phyloP scores from a whole-genome alignment of 1,284 basidiomycete species.

The Ceratobasidium papillatum region DNA sequence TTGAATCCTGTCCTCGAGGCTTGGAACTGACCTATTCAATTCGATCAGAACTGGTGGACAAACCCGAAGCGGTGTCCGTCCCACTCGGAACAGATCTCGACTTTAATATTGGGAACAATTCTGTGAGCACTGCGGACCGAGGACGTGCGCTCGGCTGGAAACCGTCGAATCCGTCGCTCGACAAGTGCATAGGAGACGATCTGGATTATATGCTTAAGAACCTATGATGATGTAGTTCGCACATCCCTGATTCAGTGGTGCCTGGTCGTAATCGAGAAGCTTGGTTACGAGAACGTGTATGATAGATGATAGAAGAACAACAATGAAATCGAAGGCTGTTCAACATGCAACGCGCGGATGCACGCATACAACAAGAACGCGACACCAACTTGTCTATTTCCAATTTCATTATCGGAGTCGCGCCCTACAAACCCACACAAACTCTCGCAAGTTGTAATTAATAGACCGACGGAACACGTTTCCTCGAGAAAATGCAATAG shows the following conservation, averaged over 20 bases:
- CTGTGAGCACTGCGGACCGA: constrained; percentile 12
- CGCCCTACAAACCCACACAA: constrained; percentile 23
- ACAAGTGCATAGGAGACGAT: constrained; percentile 2
- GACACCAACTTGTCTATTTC: constrained; percentile 11
- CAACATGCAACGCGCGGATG: constrained; percentile 5
- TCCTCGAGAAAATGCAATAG: constrained; percentile 35
- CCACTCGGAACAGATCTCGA: constrained; percentile 1
- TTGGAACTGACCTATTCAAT: not conserved
- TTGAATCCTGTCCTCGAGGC: not conserved
- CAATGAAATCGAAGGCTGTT: constrained; percentile 19
- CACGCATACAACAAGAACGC: not conserved
- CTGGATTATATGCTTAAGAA: not conserved
- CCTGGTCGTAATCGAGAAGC: constrained; percentile 11
- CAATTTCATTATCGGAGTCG: constrained; percentile 38
- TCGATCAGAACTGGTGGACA: not conserved
- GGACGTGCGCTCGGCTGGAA: constrained; percentile 23
- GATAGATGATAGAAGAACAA: not conserved
- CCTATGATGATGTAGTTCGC: constrained; percentile 3
- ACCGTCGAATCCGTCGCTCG: not conserved
- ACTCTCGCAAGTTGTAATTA: not conserved
- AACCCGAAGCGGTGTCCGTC: constrained; percentile 15
- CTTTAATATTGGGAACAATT: constrained; percentile 26
- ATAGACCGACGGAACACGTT: not conserved
- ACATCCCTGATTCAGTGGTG: not conserved
- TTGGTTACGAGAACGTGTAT: constrained; percentile 12